phyloP scores from a whole-genome alignment of 2,329 filamentous ascomycete species.

The Dothiorella sarmentorum region DNA sequence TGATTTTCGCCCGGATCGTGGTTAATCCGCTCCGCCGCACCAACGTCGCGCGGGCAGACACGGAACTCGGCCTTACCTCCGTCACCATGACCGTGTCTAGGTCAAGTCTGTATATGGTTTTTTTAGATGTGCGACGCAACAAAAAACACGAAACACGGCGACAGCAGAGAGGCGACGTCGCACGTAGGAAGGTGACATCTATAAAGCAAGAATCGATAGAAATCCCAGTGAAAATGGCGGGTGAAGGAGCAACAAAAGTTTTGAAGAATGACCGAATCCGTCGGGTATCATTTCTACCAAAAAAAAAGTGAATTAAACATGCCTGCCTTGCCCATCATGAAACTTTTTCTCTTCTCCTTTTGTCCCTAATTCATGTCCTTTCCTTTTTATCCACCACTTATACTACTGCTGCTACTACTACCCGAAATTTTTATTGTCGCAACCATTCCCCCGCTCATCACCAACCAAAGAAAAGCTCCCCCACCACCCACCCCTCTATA shows the following conservation, averaged over 20 bases:
- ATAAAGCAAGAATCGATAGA: no score
- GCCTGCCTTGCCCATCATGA: background rate
- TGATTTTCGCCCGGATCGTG: no score
- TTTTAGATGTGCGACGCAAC: slow-evolving; percentile 4
- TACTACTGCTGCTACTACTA: background rate
- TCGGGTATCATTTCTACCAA: slow-evolving; percentile 15
- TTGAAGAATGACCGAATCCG: slow-evolving; percentile 1
- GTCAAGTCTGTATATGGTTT: no score
- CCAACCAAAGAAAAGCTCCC: no score
- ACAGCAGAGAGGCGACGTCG: slow-evolving; percentile 9
- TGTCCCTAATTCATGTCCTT: background rate
- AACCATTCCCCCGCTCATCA: no score
- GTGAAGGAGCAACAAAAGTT: no score
- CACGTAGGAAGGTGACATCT: slow-evolving; percentile 9
- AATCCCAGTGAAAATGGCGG: no score
- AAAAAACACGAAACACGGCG: slow-evolving; percentile 4
- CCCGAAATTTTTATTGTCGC: background rate
- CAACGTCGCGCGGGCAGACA: no score
- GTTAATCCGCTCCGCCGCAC: no score
- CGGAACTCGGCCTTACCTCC: no score
- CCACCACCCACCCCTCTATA: background rate
- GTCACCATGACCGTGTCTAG: no score
- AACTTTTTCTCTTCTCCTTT: background rate
- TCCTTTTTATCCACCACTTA: background rate
- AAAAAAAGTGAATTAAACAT: background rate